Percentiles rank a stretch among this genome's conserved stretches.
These are phyloP conservation scores for Solanum pinnatisectum DNA, from an alignment of 257 asterid genomes.

Conservation along the genomic window DNA sequence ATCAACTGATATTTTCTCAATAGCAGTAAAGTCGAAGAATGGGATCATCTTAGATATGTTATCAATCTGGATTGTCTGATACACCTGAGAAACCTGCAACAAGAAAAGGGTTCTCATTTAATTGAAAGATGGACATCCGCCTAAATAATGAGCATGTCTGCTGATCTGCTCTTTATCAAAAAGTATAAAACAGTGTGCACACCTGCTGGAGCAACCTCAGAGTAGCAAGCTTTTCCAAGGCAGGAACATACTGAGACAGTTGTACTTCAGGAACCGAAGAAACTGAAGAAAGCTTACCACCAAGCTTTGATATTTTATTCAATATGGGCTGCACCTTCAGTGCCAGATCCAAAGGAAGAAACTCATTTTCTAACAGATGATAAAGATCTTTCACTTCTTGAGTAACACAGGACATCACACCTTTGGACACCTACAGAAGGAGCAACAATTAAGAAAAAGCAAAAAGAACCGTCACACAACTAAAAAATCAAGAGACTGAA, in stretches of 20 bases:
- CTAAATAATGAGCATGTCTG: neutral
- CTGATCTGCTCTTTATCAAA: neutral
- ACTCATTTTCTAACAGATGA: constrained; percentile 61
- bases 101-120: neutral
- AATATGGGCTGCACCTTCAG: constrained; percentile 62
- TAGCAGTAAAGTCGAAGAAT: constrained; percentile 57
- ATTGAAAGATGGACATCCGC: neutral
- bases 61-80: constrained; percentile 67
- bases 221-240: constrained; percentile 75
- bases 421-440: constrained; percentile 59
- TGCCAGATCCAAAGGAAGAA: constrained; percentile 61
- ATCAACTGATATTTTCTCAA: constrained; percentile 84
- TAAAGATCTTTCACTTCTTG: constrained; percentile 86
- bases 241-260: constrained; percentile 53
- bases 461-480: neutral
- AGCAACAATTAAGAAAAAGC: neutral
- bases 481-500: neutral
- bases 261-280: constrained; percentile 67
- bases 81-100: constrained; percentile 77
- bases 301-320: constrained; percentile 62
- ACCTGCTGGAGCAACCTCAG: constrained; percentile 89
- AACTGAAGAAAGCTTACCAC: constrained; percentile 68
- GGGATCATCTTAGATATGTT: constrained; percentile 58
- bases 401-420: constrained; percentile 78
- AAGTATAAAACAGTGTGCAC: neutral